phyloP scores from a whole-genome alignment of 2,329 filamentous ascomycete species.

The Colletotrichum tamarilloi region DNA sequence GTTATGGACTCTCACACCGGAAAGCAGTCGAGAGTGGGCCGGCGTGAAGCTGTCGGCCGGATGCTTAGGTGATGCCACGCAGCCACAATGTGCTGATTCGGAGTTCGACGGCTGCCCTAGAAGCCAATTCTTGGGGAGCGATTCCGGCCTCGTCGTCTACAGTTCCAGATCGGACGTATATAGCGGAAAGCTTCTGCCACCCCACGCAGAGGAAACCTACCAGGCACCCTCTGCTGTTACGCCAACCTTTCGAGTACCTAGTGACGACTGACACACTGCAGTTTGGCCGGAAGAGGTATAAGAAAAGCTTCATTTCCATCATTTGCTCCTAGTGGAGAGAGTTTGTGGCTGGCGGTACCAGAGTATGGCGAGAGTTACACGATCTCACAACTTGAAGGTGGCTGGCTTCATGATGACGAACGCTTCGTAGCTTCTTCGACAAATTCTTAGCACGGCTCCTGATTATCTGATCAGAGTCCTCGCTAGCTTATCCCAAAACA shows the following conservation, averaged over 20 bases:
- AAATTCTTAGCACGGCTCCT: background rate
- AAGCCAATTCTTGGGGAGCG: background rate
- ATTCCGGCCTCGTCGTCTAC: background rate
- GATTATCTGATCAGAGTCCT: background rate
- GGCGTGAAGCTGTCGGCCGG: background rate
- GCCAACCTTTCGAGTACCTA: background rate
- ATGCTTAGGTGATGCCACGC: constrained; percentile 11
- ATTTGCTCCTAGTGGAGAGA: background rate
- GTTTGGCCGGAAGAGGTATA: background rate
- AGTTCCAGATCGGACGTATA: background rate
- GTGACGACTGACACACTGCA: background rate
- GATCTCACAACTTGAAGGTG: background rate
- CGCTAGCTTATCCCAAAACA: background rate
- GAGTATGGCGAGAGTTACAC: background rate
- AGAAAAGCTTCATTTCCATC: background rate
- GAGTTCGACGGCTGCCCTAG: background rate
- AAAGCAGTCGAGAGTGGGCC: too few species aligned
- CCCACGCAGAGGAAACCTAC: background rate
- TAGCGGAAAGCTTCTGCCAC: background rate
- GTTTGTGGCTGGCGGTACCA: background rate
- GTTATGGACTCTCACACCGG: background rate
- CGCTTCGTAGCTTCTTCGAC: background rate
- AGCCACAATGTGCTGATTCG: background rate
- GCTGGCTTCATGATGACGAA: background rate
- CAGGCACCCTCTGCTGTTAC: background rate